A percentile compares a stretch with the other conserved stretches of the same genome.
Conservation (phyloP, 1,284 basidiomycete species). For the Puccinia horiana region DNA sequence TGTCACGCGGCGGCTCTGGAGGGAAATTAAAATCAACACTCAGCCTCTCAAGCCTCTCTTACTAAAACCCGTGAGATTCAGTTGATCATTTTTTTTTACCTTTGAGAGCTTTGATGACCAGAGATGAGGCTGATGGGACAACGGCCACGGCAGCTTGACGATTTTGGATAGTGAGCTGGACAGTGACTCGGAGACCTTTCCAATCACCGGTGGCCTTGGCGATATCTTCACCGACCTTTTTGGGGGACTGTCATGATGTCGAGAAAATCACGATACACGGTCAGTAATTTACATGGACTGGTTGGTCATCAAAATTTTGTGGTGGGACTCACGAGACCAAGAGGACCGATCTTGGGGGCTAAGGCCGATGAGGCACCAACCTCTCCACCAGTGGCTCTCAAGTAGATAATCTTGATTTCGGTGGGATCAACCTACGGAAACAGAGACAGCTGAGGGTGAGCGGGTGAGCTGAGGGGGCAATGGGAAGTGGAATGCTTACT, state of each 20-base stretch:
- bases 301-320: neutral
- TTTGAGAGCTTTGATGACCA: conserved; percentile 98
- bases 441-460: conserved; percentile 55
- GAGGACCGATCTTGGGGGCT: conserved; percentile 99
- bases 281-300: neutral
- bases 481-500: neutral
- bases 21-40: no score
- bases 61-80: neutral
- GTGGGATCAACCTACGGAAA: conserved; percentile 68
- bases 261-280: conserved; percentile 8
- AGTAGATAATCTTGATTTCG: conserved; percentile 98
- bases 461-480: no score
- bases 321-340: conserved; percentile 83
- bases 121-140: conserved; percentile 94
- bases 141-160: conserved; percentile 96
- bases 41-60: no score
- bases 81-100: conserved; percentile 62
- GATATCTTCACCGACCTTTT: conserved; percentile 99
- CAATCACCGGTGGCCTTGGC: conserved; percentile 97
- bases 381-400: conserved; percentile 98
- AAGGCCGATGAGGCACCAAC: conserved; percentile 98
- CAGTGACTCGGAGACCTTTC: conserved; percentile 99
- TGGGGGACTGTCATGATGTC: conserved; percentile 74
- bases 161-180: conserved; percentile 99
- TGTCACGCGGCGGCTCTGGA: conserved; percentile 93